A percentile compares a stretch with the other conserved stretches of the same genome.
Conservation (phyloP, 2,329 filamentous ascomycete species). For the Colletotrichum sp. region DNA sequence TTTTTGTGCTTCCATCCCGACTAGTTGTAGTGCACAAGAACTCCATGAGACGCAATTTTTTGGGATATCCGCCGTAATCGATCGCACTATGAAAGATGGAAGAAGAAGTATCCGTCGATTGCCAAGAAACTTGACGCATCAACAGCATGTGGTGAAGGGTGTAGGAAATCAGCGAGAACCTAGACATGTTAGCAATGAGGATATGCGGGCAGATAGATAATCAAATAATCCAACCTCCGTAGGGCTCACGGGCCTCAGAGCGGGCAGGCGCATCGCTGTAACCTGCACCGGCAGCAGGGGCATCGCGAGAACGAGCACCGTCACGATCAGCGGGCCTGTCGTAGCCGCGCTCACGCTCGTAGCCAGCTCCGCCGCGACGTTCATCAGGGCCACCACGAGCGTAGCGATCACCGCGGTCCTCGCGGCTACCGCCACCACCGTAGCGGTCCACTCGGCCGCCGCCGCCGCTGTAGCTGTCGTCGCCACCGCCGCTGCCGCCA, state of each 20-base stretch:
- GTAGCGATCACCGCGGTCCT: conserved; percentile 47
- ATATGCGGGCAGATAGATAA: neutral
- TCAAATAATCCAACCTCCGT: conserved; percentile 42
- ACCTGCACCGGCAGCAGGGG: conserved; percentile 37
- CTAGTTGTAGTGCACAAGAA: conserved; percentile 23
- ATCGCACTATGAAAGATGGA: conserved; percentile 11
- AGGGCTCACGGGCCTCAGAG: conserved; percentile 47
- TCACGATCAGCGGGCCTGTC: conserved; percentile 38
- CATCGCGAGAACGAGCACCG: conserved; percentile 42
- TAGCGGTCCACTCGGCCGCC: conserved; percentile 47
- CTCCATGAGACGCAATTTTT: conserved; percentile 23
- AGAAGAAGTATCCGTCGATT: neutral
- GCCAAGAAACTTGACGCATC: neutral
- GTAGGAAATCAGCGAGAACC: conserved; percentile 30
- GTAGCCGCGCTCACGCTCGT: conserved; percentile 53
- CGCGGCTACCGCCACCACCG: conserved; percentile 39
- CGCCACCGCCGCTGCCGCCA: conserved; percentile 39
- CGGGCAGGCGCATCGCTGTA: conserved; percentile 48
- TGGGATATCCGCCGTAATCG: conserved; percentile 21
- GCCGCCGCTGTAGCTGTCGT: conserved; percentile 31
- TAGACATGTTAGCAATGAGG: conserved; percentile 8
- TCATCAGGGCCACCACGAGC: conserved; percentile 46
- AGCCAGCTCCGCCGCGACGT: conserved; percentile 39
- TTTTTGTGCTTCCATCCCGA: conserved; percentile 20
- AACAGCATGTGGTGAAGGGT: neutral